Conservation (phyloP, 306 rosid species). For the Geum urbanum region DNA sequence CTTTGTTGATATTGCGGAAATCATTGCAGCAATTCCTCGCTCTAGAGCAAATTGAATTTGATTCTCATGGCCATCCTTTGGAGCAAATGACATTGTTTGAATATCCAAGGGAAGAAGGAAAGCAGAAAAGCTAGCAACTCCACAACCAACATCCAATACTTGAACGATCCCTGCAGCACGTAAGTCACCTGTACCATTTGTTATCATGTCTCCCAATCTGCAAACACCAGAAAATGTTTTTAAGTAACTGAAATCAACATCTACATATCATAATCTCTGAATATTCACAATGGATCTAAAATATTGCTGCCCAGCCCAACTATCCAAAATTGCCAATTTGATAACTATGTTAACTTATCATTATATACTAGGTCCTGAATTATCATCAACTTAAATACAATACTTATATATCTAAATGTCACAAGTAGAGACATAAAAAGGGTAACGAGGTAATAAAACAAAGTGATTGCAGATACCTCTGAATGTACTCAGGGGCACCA, state of each 20-base stretch:
- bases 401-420: conserved; percentile 8
- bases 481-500: conserved; percentile 84
- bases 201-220: conserved; percentile 90
- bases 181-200: conserved; percentile 64
- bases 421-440: not conserved
- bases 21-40: conserved; percentile 88
- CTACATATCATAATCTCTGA: not conserved
- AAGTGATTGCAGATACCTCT: conserved; percentile 44
- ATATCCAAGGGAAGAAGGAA: conserved; percentile 83
- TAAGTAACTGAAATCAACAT: not conserved
- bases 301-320: not conserved
- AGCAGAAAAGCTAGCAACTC: conserved; percentile 96
- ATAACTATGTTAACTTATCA: not conserved
- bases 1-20: conserved; percentile 79
- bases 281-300: not conserved
- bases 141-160: conserved; percentile 93
- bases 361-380: not conserved
- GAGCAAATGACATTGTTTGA: conserved; percentile 93
- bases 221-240: conserved; percentile 20
- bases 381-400: not conserved
- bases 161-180: conserved; percentile 73
- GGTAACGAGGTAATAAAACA: not conserved
- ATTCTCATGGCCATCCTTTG: conserved; percentile 92
- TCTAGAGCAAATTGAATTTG: conserved; percentile 95
- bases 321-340: not conserved